A percentile compares a stretch with the other conserved stretches of the same genome.
These are phyloP conservation scores for Hebeloma cylindrosporum DNA, from an alignment of 768 basidiomycete genomes.

Conservation along the genomic window DNA sequence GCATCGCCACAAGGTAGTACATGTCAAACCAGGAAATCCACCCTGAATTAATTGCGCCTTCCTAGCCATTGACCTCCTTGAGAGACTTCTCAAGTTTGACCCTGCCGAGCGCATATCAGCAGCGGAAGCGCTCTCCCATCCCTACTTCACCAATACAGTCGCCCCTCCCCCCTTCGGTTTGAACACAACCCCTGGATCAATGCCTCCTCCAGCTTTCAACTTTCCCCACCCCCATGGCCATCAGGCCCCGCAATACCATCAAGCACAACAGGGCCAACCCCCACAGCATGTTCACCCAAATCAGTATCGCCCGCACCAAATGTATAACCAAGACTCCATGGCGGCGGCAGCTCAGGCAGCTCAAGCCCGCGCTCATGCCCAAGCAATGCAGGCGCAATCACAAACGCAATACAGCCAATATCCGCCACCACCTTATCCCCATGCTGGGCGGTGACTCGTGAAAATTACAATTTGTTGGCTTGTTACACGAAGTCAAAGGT, in stretches of 20 bases:
- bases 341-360: constrained; percentile 19
- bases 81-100: constrained; percentile 94
- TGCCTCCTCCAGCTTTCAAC: constrained; percentile 68
- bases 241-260: constrained; percentile 51
- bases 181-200: constrained; percentile 50
- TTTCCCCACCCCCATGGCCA: constrained; percentile 65
- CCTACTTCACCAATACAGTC: constrained; percentile 75
- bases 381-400: too few relatives aligned
- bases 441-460: constrained; percentile 23
- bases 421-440: constrained; percentile 27
- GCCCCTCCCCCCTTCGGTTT: constrained; percentile 41
- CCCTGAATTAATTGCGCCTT: constrained; percentile 4
- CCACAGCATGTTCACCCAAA: constrained; percentile 33
- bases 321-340: constrained; percentile 23
- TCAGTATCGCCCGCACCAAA: constrained; percentile 27
- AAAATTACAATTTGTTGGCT: background rate
- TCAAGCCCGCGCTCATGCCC: constrained; percentile 42
- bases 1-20: constrained; percentile 75
- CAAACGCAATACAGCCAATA: too few relatives aligned
- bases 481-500: too few relatives aligned
- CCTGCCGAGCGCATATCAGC: constrained; percentile 90
- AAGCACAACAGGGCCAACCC: constrained; percentile 38
- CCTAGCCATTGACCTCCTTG: constrained; percentile 88
- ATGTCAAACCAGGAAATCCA: constrained; percentile 6
- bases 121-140: constrained; percentile 86